phyloP scores from a whole-genome alignment of 2,329 filamentous ascomycete species.

The Gremmenia infestans region DNA sequence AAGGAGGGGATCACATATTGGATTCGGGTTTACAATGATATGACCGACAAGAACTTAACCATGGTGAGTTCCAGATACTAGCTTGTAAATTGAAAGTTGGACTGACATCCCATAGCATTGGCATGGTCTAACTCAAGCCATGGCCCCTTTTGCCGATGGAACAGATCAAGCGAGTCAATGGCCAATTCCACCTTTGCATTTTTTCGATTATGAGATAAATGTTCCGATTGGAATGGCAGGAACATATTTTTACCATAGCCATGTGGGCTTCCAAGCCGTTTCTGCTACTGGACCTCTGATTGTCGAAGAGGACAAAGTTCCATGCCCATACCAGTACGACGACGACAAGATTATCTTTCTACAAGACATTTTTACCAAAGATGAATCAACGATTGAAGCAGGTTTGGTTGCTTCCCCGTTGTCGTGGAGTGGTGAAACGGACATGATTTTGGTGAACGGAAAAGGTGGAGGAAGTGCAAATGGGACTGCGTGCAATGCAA shows the following conservation, averaged over 20 bases:
- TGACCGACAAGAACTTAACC: conserved; percentile 43
- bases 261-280: conserved; percentile 48
- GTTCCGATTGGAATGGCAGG: conserved; percentile 41
- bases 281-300: conserved; percentile 45
- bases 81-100: not conserved
- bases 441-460: conserved; percentile 54
- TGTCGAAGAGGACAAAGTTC: conserved; percentile 33
- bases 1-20: conserved; percentile 40
- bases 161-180: conserved; percentile 46
- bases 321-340: conserved; percentile 53
- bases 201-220: conserved; percentile 51
- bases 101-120: conserved; percentile 40
- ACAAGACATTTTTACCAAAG: conserved; percentile 52
- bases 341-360: conserved; percentile 53
- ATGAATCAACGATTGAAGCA: conserved; percentile 46
- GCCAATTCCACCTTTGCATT: conserved; percentile 47
- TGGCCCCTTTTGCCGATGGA: conserved; percentile 48
- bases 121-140: conserved; percentile 47
- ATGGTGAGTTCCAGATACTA: conserved; percentile 33
- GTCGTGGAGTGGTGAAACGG: conserved; percentile 54
- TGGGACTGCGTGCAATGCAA: conserved; percentile 33
- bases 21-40: conserved; percentile 51
- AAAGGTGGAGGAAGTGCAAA: conserved; percentile 40
- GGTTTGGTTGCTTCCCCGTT: conserved; percentile 47
- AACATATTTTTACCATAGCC: conserved; percentile 53